Evolutionary conservation across 2,329 filamentous ascomycete genomes (phyloP).

Genomic region (Fusarium robinianum): DNA sequence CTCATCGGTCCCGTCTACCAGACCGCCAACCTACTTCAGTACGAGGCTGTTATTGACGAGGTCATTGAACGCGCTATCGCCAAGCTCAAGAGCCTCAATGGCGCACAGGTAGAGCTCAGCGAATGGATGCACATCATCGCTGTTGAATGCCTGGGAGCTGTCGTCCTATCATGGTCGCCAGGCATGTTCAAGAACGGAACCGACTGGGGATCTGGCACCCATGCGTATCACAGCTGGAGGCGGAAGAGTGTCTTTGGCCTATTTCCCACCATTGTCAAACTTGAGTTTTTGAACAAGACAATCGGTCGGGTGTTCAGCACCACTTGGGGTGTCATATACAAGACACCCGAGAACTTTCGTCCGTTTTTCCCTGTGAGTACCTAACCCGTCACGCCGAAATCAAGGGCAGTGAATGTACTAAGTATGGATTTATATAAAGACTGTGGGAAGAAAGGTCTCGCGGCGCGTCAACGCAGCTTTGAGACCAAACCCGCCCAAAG

Average conservation of each 20-base stretch:
- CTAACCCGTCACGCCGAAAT: background rate
- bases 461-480: slow-evolving; percentile 41
- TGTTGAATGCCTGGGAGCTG: slow-evolving; percentile 56
- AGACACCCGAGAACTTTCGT: slow-evolving; percentile 49
- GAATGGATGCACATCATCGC: slow-evolving; percentile 62
- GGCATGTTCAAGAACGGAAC: slow-evolving; percentile 49
- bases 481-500: slow-evolving; percentile 37
- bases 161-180: slow-evolving; percentile 58
- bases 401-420: too few species aligned
- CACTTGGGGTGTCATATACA: slow-evolving; percentile 52
- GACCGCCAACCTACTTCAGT: slow-evolving; percentile 47
- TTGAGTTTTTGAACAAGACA: slow-evolving; percentile 45
- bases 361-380: slow-evolving; percentile 54
- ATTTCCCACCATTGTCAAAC: slow-evolving; percentile 49
- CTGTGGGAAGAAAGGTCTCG: slow-evolving; percentile 41
- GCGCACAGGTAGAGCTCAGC: slow-evolving; percentile 51
- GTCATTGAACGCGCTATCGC: slow-evolving; percentile 45
- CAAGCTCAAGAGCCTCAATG: slow-evolving; percentile 44
- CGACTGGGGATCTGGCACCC: slow-evolving; percentile 52
- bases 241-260: slow-evolving; percentile 58
- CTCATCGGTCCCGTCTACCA: slow-evolving; percentile 56
- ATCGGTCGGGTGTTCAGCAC: slow-evolving; percentile 47
- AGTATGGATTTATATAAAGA: slow-evolving; percentile 29
- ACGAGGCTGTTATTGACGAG: slow-evolving; percentile 47
- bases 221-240: slow-evolving; percentile 56